Evolutionary conservation across 495 filamentous ascomycete species (phyloP), one percentile per base, ranked within the genome.

Genomic region (Neurospora discreta): DNA sequence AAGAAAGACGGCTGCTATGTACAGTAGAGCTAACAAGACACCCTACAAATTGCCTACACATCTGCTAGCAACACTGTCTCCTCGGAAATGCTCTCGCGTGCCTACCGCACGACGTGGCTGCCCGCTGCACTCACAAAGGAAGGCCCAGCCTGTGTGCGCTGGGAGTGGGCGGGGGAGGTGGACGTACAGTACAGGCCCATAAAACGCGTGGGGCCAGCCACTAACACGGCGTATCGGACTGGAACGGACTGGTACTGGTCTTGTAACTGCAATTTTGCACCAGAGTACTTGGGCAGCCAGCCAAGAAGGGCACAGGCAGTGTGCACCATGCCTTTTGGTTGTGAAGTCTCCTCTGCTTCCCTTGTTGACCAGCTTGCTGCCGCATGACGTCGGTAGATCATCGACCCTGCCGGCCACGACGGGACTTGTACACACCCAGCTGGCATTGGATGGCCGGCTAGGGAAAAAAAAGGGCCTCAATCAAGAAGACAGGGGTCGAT

Each of bases 341-440:
- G 6, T 5, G 6, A 44, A 30, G 20, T 30, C 52, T 23, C 52
- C 23, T 60, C 23, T 5, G 52, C 23, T 60, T 13, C 52, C 52
- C 52, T 60, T 58, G 46, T 60, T 65, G 26, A 65, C 52, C 30
- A 41, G 20, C 42, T 39, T 68, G 43, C 60, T 71, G 70, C 70
- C 39, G 38, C 39, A 71, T 71, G 70, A 71, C 70, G 70, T 36
- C 33, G 33, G 33, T 71, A 71, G 70, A 42, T 39, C 44, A 71
- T 36, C 41, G 39, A 39, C 60, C 70, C 43, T 65, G 52, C 52
- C 52, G 52, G 16, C 52, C 52, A 65, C 16, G 15, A 44, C 40
- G 40, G 40, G 40, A 58, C 52, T 26, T 26, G 16, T 26, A 23
- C 26, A 65, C 16, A 60, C 30, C 52, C n/a, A n/a, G n/a, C n/a